Evolutionary conservation across 352 stramenopile genomes (phyloP).

Genomic region (Globisporangium cystogenes): DNA sequence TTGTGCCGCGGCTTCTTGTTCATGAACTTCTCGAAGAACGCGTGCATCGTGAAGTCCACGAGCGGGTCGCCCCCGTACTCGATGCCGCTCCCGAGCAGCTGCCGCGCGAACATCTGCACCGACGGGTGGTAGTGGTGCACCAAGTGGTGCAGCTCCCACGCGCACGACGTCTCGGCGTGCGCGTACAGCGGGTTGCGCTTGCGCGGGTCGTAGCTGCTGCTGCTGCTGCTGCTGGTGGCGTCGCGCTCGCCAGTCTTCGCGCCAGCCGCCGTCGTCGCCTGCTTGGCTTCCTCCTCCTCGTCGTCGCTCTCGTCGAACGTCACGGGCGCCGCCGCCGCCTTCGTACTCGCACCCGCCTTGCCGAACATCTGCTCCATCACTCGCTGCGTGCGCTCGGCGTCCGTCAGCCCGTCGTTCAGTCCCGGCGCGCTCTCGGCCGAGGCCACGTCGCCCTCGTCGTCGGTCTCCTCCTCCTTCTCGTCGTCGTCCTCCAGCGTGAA

Average conservation of each 20-base stretch:
- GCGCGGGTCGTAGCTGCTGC: constrained; percentile 62
- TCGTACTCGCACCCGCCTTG: constrained; percentile 12
- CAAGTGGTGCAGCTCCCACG: constrained; percentile 94
- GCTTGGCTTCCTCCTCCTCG: constrained; percentile 16
- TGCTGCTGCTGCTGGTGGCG: not conserved
- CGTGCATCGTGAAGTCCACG: constrained; percentile 94
- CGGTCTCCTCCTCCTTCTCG: constrained; percentile 24
- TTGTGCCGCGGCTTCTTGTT: constrained; percentile 95
- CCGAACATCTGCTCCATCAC: constrained; percentile 69
- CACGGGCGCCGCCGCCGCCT: constrained; percentile 18
- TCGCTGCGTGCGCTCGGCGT: constrained; percentile 44
- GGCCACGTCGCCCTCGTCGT: constrained; percentile 28
- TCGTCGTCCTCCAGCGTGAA: constrained; percentile 38
- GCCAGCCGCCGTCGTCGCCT: not conserved
- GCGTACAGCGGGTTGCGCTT: constrained; percentile 89
- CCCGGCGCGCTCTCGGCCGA: constrained; percentile 13
- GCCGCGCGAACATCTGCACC: constrained; percentile 89
- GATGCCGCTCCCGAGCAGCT: constrained; percentile 76
- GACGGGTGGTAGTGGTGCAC: constrained; percentile 96
- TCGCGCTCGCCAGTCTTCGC: constrained; percentile 2
- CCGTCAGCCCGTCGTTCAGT: constrained; percentile 39
- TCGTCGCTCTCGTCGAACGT: constrained; percentile 19
- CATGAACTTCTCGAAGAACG: constrained; percentile 99
- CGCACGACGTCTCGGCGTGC: constrained; percentile 55
- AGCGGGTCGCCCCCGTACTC: constrained; percentile 95